Evolutionary conservation across 306 rosid species (phyloP).

Genomic region (Ceratonia siliqua): DNA sequence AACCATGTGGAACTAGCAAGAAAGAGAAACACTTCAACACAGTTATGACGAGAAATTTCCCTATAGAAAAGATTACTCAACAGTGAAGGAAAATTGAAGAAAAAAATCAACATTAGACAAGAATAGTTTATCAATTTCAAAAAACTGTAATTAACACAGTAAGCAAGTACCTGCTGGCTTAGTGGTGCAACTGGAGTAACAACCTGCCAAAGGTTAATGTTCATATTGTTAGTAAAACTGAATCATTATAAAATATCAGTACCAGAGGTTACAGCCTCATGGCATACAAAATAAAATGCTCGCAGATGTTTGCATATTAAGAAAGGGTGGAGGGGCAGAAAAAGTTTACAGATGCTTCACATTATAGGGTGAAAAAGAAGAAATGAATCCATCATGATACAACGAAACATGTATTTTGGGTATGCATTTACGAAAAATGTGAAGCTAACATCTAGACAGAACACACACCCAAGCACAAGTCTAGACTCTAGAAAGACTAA

Average conservation of each 20-base stretch:
- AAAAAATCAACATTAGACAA: not conserved
- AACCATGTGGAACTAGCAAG: not conserved
- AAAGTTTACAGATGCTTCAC: not conserved
- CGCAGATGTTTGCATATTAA: no score
- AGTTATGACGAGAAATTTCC: not conserved
- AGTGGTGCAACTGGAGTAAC: conserved; percentile 98
- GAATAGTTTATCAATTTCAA: not conserved
- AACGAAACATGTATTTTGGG: not conserved
- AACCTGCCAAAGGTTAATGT: conserved; percentile 63
- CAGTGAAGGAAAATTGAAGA: not conserved
- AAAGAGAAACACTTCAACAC: not conserved
- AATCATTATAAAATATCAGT: not conserved
- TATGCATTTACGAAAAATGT: not conserved
- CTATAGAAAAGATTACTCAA: not conserved
- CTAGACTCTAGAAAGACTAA: not conserved
- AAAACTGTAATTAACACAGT: conserved; percentile 10
- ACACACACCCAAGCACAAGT: not conserved
- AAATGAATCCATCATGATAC: not conserved
- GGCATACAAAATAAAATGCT: not conserved
- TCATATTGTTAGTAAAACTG: conserved; percentile 8
- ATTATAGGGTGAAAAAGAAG: not conserved
- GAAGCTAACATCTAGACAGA: not conserved
- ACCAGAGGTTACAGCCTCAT: not conserved
- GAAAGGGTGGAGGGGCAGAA: no score
- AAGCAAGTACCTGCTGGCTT: conserved; percentile 86